These are phyloP conservation scores for Phytopythium litorale DNA, from an alignment of 352 stramenopile species.

Conservation along the genomic window DNA sequence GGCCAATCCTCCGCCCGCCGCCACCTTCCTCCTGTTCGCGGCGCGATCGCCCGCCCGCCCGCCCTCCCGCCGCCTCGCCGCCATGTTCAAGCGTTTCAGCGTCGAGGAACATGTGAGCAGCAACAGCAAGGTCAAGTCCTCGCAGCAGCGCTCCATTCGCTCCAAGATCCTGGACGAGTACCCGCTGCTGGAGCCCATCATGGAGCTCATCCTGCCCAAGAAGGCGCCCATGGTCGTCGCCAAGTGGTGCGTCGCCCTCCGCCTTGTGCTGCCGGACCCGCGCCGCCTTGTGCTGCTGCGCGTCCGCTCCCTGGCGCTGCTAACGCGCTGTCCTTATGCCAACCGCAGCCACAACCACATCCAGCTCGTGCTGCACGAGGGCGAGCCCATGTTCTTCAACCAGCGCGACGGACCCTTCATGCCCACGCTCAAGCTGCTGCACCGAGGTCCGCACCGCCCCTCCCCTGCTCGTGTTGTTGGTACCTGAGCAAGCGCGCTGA, in stretches of 20 bases:
- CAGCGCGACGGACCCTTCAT: conserved; percentile 96
- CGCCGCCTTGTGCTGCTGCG: background rate
- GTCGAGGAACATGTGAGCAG: conserved; percentile 92
- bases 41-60: background rate
- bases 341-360: conserved; percentile 83
- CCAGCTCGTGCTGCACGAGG: conserved; percentile 87
- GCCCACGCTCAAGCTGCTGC: conserved; percentile 94
- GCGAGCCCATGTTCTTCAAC: conserved; percentile 95
- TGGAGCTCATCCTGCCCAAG: conserved; percentile 91
- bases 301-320: background rate
- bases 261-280: background rate
- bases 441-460: conserved; percentile 70
- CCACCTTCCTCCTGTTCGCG: background rate
- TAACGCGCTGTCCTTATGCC: background rate
- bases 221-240: conserved; percentile 92
- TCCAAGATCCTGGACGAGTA: conserved; percentile 94
- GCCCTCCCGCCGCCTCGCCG: background rate
- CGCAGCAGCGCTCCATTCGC: conserved; percentile 95
- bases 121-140: conserved; percentile 97
- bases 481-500: background rate
- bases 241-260: conserved; percentile 66
- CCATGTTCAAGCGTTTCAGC: conserved; percentile 96
- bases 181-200: conserved; percentile 82
- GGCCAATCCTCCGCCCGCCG: background rate
- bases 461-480: too few species aligned